Percentiles rank a stretch among this genome's conserved stretches.
phyloP scores from a whole-genome alignment of 768 basidiomycete species.

The Gautieria morchelliformis region DNA sequence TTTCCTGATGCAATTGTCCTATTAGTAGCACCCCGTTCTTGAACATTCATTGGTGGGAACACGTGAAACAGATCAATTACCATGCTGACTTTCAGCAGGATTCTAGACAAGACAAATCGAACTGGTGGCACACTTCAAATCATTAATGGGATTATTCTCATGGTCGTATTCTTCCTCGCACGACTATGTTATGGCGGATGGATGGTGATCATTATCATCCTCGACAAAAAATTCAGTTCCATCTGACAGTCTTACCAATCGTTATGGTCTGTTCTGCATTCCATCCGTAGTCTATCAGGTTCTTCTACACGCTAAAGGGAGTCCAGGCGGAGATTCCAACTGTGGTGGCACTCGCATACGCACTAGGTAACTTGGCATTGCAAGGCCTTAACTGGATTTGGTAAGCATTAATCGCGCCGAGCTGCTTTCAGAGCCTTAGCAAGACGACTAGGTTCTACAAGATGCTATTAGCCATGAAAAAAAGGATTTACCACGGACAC shows the following conservation, averaged over 20 bases:
- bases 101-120: constrained; percentile 64
- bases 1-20: background rate
- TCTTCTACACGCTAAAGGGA: background rate
- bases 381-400: constrained; percentile 70
- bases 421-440: background rate
- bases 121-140: constrained; percentile 62
- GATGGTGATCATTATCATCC: background rate
- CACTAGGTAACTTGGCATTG: constrained; percentile 1
- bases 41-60: constrained; percentile 69
- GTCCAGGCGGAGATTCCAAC: background rate
- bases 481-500: no score
- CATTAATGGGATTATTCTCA: constrained; percentile 60
- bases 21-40: constrained; percentile 74
- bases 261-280: background rate
- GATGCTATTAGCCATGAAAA: constrained; percentile 53
- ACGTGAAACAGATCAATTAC: background rate
- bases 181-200: constrained; percentile 59
- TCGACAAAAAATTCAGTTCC: background rate
- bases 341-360: background rate
- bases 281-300: background rate
- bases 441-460: constrained; percentile 49
- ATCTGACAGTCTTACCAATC: background rate
- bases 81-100: constrained; percentile 31
- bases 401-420: constrained; percentile 26
- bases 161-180: constrained; percentile 58